A percentile compares a stretch with the other conserved stretches of the same genome.
Evolutionary conservation across 73 alveolate species (phyloP).

Genomic region (Paramecium pentaurelia): DNA sequence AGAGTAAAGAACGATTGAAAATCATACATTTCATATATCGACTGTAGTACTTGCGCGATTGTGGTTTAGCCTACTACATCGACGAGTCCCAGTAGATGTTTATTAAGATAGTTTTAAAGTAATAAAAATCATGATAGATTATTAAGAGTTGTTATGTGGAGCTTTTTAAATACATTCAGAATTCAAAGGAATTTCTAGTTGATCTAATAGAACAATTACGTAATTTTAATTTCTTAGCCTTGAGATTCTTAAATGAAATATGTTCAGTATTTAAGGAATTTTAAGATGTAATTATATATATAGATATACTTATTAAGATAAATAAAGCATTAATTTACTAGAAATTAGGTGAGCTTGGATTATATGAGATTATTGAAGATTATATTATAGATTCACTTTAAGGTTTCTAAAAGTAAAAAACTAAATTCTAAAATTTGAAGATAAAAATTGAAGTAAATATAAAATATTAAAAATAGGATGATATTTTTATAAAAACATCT

Average conservation of each 20-base stretch:
- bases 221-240: neutral
- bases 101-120: constrained; percentile 46
- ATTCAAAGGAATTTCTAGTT: neutral
- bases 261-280: neutral
- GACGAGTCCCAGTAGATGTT: constrained; percentile 41
- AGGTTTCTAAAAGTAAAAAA: neutral
- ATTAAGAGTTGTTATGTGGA: constrained; percentile 43
- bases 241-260: neutral
- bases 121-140: constrained; percentile 41
- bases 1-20: constrained; percentile 7
- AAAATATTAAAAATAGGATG: neutral
- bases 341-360: neutral
- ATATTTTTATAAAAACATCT: neutral
- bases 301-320: neutral
- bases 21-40: constrained; percentile 24
- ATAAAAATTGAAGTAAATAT: neutral
- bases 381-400: neutral
- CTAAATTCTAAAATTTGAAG: neutral
- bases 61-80: constrained; percentile 42
- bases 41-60: constrained; percentile 37
- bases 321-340: neutral
- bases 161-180: constrained; percentile 16
- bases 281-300: neutral
- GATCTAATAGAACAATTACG: neutral
- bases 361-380: constrained; percentile 3